Conservation (phyloP, 2,329 filamentous ascomycete genomes). For the Verticillium isaacii region DNA sequence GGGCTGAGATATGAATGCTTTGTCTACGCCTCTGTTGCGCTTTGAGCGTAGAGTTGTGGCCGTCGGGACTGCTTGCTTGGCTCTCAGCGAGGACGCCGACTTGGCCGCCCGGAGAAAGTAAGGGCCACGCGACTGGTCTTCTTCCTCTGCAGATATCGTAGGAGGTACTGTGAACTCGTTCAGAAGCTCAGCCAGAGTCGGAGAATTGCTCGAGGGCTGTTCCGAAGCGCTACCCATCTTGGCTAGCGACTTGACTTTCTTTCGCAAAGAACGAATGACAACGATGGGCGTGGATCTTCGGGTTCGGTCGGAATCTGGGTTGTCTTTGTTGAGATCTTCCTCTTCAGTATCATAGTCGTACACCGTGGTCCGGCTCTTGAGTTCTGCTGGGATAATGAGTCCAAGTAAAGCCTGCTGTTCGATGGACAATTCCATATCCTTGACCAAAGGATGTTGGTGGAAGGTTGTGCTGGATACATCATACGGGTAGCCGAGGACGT, state of each 20-base stretch:
- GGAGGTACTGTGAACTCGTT: background rate
- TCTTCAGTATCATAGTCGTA: conserved; percentile 11
- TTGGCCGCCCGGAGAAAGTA: background rate
- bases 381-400: conserved; percentile 8
- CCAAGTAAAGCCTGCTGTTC: conserved; percentile 6
- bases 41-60: conserved; percentile 10
- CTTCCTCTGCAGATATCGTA: background rate
- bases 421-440: conserved; percentile 8
- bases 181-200: background rate
- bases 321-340: background rate
- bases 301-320: background rate
- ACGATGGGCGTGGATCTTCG: conserved; percentile 3
- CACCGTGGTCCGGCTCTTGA: conserved; percentile 6
- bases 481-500: conserved; percentile 26
- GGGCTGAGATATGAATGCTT: conserved; percentile 9
- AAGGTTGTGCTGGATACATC: conserved; percentile 28
- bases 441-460: conserved; percentile 29
- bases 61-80: conserved; percentile 1
- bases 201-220: too few species aligned
- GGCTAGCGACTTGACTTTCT: conserved; percentile 11
- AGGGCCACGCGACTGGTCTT: background rate
- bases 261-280: background rate
- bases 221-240: conserved; percentile 3
- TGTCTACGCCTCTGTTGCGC: conserved; percentile 7
- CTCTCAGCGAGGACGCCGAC: conserved; percentile 5